A percentile compares a stretch with the other conserved stretches of the same genome.
Evolutionary conservation across 768 basidiomycete species (phyloP).

Genomic region (Hydnum rufescens): DNA sequence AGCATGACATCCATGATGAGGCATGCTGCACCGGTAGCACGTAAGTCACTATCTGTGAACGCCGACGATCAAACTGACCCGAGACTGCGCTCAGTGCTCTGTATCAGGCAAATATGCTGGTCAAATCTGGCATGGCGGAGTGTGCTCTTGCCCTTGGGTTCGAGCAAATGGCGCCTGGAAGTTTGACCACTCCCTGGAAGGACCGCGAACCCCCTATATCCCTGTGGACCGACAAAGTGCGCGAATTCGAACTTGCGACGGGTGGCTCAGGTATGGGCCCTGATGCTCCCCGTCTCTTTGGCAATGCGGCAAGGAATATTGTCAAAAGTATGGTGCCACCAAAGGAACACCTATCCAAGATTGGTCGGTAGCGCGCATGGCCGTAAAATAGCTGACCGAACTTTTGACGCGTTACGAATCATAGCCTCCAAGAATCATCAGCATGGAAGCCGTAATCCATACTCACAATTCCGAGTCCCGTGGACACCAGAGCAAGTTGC

Average conservation of each 20-base stretch:
- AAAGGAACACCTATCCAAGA: slow-evolving; percentile 53
- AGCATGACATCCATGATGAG: no score
- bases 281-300: slow-evolving; percentile 51
- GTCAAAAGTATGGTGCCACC: slow-evolving; percentile 47
- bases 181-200: slow-evolving; percentile 44
- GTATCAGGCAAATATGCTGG: slow-evolving; percentile 47
- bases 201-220: slow-evolving; percentile 17
- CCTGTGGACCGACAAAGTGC: neutral
- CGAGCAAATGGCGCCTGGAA: slow-evolving; percentile 65
- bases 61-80: neutral
- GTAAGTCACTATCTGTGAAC: no score
- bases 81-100: slow-evolving; percentile 34
- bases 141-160: slow-evolving; percentile 73
- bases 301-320: slow-evolving; percentile 59
- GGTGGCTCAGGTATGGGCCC: slow-evolving; percentile 28
- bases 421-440: no score
- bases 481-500: no score
- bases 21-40: no score
- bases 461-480: no score
- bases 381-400: no score
- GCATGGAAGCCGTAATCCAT: no score
- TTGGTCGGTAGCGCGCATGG: no score
- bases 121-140: slow-evolving; percentile 48
- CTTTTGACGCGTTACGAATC: no score
- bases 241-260: neutral